Evolutionary conservation across 345 rosid genomes (phyloP).

Genomic region (Aurinia saxatilis): DNA sequence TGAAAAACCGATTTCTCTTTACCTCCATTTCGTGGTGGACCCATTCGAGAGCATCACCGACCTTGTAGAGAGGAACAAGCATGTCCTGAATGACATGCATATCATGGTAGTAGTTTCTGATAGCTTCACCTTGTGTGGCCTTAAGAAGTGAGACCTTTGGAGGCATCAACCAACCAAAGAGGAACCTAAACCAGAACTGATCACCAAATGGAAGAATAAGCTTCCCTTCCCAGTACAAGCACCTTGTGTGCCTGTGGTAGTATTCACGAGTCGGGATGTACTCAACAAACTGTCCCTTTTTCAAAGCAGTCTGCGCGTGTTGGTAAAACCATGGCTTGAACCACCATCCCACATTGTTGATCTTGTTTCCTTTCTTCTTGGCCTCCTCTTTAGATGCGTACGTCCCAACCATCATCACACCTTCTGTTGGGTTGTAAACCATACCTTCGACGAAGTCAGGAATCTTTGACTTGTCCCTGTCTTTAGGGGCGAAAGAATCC

Average conservation of each 20-base stretch:
- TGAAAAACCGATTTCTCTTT: slow-evolving; percentile 3
- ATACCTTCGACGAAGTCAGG: slow-evolving; percentile 96
- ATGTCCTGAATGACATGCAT: slow-evolving; percentile 97
- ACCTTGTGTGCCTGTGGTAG: slow-evolving; percentile 97
- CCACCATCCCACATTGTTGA: slow-evolving; percentile 96
- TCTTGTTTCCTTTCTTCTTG: slow-evolving; percentile 77
- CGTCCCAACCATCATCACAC: slow-evolving; percentile 88
- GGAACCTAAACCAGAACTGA: slow-evolving; percentile 94
- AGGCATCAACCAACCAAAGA: slow-evolving; percentile 98
- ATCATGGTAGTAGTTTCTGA: slow-evolving; percentile 95
- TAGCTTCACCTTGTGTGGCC: slow-evolving; percentile 98
- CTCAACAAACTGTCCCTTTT: slow-evolving; percentile 89
- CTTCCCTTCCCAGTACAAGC: slow-evolving; percentile 99
- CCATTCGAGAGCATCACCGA: slow-evolving; percentile 94
- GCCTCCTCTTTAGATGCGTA: slow-evolving; percentile 95
- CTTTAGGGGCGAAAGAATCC: slow-evolving; percentile 89
- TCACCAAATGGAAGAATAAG: slow-evolving; percentile 96
- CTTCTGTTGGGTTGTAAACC: slow-evolving; percentile 65
- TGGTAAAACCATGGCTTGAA: slow-evolving; percentile 99
- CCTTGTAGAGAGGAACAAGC: slow-evolving; percentile 98
- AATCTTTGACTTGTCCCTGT: slow-evolving; percentile 65
- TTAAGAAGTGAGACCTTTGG: slow-evolving; percentile 98
- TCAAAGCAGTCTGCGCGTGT: slow-evolving; percentile 71
- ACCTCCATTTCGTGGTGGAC: slow-evolving; percentile 97
- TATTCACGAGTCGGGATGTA: slow-evolving; percentile 95